Evolutionary conservation across 2,329 filamentous ascomycete genomes (phyloP), one percentile per base, ranked within the genome.

Genomic region (Hypoxylon sp.): DNA sequence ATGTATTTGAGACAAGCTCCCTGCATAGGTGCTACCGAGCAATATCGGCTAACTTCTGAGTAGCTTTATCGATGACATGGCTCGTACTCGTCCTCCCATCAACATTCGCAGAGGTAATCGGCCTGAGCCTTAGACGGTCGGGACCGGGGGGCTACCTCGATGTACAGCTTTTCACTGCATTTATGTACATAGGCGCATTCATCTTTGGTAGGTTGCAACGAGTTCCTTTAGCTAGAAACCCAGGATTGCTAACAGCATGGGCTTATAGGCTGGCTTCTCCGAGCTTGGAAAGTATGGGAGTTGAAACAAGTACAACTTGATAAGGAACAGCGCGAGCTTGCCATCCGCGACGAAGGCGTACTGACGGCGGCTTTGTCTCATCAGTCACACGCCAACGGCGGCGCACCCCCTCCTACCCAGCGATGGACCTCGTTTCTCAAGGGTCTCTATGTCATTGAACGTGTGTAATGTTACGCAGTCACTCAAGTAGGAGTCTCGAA

Each of bases 31-130:
- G 4, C 19, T 19, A n/a, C 3, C n/a, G 13, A n/a, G n/a, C 11
- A 59, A 20, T 28, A 39, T 22, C 19, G 58, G 28, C 65, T 70
- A 46, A 68, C 56, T 47, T 30, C n/a, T 6, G 20, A 15, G 51
- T 49, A 71, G 85, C 80, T 0, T 77, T 94, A 39, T 91, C 87
- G 55, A 81, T 94, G 17, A 84, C 88, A 19, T 94, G 91, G 91
- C 72, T 94, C 24, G 81, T 88, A 5, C 82, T 94, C 15, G 86
- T 90, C 4, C 74, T 93, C 8, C 92, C 91, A 0, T 86, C 86
- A 11, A 92, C 89, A 0, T 93, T 89, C 68, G 84, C 87, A 37
- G 87, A 89, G 68, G 85, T 86, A 1, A 90, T 91, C 67, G 89
- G 83, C 2, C 75, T 91, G 41, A 79, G 85, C 54, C 82, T 91